Evolutionary conservation across 2,329 filamentous ascomycete species (phyloP).

Genomic region (Camptophora hylomeconis): DNA sequence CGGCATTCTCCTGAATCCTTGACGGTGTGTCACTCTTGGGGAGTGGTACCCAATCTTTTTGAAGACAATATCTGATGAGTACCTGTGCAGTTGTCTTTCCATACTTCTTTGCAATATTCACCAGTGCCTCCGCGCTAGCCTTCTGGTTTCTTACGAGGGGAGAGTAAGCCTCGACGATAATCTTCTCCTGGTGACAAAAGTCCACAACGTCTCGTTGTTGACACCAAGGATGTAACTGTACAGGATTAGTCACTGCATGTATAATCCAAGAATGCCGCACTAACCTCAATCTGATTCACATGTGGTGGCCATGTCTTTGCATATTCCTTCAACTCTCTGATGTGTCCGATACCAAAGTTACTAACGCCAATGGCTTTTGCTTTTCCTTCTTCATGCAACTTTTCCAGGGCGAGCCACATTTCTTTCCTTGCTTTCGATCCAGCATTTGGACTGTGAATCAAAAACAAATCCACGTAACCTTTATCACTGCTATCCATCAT

Average conservation of each 20-base stretch:
- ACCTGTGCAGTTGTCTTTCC: conserved; percentile 63
- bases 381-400: conserved; percentile 44
- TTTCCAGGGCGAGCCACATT: conserved; percentile 56
- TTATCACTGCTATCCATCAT: conserved; percentile 39
- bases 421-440: conserved; percentile 43
- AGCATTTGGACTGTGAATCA: conserved; percentile 53
- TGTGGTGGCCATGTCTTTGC: conserved; percentile 57
- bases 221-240: conserved; percentile 57
- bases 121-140: conserved; percentile 53
- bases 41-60: conserved; percentile 61
- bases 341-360: conserved; percentile 55
- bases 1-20: conserved; percentile 53
- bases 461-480: conserved; percentile 58
- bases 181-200: conserved; percentile 40
- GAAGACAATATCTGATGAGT: conserved; percentile 66
- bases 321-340: conserved; percentile 54
- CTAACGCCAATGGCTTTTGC: conserved; percentile 57
- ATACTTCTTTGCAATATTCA: conserved; percentile 56
- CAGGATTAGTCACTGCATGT: conserved; percentile 26
- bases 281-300: conserved; percentile 61
- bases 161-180: conserved; percentile 41
- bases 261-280: conserved; percentile 13
- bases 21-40: conserved; percentile 60
- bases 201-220: conserved; percentile 48
- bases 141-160: conserved; percentile 54